Percentiles rank a stretch among this genome's conserved stretches.
Conservation (phyloP, 345 rosid genomes). For the Psidium guajava region DNA sequence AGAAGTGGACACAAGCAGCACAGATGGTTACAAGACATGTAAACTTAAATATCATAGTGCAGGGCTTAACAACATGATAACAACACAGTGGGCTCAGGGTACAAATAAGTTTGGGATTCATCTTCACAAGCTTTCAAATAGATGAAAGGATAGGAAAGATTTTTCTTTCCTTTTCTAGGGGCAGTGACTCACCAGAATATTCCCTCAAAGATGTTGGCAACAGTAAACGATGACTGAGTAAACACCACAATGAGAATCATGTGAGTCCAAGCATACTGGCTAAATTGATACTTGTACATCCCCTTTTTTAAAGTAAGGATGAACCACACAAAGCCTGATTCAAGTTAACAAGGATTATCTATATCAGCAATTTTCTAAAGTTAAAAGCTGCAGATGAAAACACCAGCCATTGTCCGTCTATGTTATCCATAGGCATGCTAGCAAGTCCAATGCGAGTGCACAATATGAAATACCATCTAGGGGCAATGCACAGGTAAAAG, state of each 20-base stretch:
- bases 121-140: not conserved
- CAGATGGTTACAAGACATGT: not conserved
- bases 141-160: not conserved
- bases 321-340: constrained; percentile 95
- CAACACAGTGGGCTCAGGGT: not conserved
- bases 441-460: not conserved
- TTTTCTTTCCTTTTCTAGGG: not conserved
- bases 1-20: not conserved
- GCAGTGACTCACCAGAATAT: constrained; percentile 59
- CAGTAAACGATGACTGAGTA: constrained; percentile 89
- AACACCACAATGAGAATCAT: constrained; percentile 97
- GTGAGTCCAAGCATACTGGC: constrained; percentile 99
- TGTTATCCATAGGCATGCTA: not conserved
- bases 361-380: not conserved
- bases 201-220: constrained; percentile 97
- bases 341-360: not conserved
- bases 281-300: constrained; percentile 99
- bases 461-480: not conserved
- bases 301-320: constrained; percentile 89
- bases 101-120: not conserved
- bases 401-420: not conserved
- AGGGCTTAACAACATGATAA: not conserved
- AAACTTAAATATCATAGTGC: not conserved
- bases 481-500: not conserved
- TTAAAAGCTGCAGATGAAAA: not conserved